phyloP scores from a whole-genome alignment of 129 eudicot genomes.

The Kitagawia praeruptora region DNA sequence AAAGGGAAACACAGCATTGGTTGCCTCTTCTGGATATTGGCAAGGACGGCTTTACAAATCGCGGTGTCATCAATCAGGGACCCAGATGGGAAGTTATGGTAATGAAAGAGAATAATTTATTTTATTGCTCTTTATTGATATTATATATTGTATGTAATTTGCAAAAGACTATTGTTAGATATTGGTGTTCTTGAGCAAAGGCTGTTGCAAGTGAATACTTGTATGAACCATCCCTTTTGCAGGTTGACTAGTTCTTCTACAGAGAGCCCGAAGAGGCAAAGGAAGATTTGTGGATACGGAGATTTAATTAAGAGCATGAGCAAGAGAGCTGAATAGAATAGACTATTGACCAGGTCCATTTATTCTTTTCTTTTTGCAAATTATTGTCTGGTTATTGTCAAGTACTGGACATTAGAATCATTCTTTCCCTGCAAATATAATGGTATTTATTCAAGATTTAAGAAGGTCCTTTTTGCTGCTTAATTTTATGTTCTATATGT shows the following conservation, averaged over 20 bases:
- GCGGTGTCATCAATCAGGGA: constrained; percentile 59
- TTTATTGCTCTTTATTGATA: not conserved
- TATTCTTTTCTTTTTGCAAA: too few relatives aligned
- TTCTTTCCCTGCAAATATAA: too few relatives aligned
- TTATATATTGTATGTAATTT: not conserved
- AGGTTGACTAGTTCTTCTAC: constrained; percentile 84
- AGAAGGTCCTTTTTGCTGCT: too few relatives aligned
- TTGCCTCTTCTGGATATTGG: constrained; percentile 79
- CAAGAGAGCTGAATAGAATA: too few relatives aligned
- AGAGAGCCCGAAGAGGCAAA: constrained; percentile 85
- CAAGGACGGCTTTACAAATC: constrained; percentile 85
- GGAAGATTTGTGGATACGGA: too few relatives aligned
- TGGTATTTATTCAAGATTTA: too few relatives aligned
- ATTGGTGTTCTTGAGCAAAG: not conserved
- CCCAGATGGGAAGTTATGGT: constrained; percentile 92
- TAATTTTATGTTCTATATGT: too few relatives aligned
- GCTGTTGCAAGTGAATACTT: not conserved
- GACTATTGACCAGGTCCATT: too few relatives aligned
- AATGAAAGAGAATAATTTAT: not conserved
- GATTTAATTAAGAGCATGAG: too few relatives aligned
- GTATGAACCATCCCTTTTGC: constrained; percentile 10
- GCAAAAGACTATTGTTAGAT: not conserved
- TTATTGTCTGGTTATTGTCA: too few relatives aligned
- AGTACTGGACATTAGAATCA: too few relatives aligned
- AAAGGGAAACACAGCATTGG: constrained; percentile 95